Conservation (phyloP, 1,284 basidiomycete genomes). For the Trichosporon asahii region DNA sequence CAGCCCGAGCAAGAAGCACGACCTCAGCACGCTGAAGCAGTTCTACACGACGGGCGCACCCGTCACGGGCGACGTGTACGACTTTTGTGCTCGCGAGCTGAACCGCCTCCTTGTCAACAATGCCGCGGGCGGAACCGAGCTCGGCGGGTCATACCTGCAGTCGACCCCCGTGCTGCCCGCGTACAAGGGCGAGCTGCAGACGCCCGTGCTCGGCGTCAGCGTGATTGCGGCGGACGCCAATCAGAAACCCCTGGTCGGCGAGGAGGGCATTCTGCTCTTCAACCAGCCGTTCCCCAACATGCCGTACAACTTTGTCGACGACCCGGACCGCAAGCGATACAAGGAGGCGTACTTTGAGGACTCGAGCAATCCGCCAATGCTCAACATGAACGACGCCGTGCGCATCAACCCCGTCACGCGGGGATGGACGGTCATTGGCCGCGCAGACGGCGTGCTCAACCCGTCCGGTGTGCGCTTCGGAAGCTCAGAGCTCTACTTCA, state of each 20-base stretch:
- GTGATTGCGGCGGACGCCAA: constrained; percentile 28
- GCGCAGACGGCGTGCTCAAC: constrained; percentile 35
- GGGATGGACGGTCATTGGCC: constrained; percentile 26
- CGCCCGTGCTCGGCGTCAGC: constrained; percentile 40
- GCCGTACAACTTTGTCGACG: constrained; percentile 34
- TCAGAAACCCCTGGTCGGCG: constrained; percentile 19
- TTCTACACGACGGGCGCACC: constrained; percentile 43
- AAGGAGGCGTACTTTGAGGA: constrained; percentile 45
- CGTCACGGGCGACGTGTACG: constrained; percentile 34
- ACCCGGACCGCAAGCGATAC: constrained; percentile 38
- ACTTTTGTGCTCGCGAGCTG: constrained; percentile 22
- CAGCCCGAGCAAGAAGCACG: constrained; percentile 23
- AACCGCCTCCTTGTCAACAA: constrained; percentile 36
- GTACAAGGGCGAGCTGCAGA: constrained; percentile 42
- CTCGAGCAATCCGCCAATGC: constrained; percentile 28
- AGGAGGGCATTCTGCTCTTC: constrained; percentile 42
- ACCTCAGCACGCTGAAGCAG: constrained; percentile 32
- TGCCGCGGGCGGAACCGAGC: constrained; percentile 40
- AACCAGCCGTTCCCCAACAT: constrained; percentile 45
- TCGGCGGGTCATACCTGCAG: constrained; percentile 39
- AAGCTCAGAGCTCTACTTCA: constrained; percentile 30
- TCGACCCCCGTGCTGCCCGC: constrained; percentile 33
- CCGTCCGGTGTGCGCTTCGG: constrained; percentile 34
- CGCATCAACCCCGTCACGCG: constrained; percentile 23
- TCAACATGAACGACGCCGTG: constrained; percentile 29